phyloP scores from a whole-genome alignment of 352 stramenopile species.

The Pythium myriotylum region DNA sequence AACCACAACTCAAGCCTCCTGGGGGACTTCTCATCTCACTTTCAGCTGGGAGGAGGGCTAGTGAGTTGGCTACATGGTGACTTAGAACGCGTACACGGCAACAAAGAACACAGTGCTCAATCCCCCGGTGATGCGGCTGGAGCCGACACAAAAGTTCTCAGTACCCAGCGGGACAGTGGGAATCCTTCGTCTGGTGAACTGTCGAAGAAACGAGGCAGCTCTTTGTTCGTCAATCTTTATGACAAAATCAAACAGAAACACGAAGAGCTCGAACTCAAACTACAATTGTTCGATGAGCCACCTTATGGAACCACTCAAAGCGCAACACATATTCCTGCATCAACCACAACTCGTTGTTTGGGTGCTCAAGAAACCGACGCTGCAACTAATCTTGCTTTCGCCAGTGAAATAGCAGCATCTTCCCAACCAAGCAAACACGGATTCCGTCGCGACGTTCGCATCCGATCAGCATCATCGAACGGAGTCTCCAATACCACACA shows the following conservation, averaged over 20 bases:
- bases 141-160: background rate
- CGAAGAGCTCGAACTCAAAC: constrained; percentile 26
- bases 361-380: no score
- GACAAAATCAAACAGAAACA: constrained; percentile 32
- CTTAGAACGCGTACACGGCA: background rate
- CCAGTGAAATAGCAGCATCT: no score
- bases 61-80: constrained; percentile 71
- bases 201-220: constrained; percentile 11
- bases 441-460: no score
- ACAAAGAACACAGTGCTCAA: background rate
- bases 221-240: constrained; percentile 19
- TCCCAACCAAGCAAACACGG: no score
- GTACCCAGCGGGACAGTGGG: background rate
- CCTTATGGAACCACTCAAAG: no score
- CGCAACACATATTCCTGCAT: no score
- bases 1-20: no score
- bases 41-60: constrained; percentile 67
- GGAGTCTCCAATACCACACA: constrained; percentile 2
- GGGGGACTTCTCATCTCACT: constrained; percentile 19
- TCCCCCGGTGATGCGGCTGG: background rate
- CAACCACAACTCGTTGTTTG: no score
- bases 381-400: no score
- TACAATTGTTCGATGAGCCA: constrained; percentile 17
- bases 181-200: background rate
- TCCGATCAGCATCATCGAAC: constrained; percentile 21